phyloP scores from a whole-genome alignment of 2,329 filamentous ascomycete genomes.

The Alternaria consortialis region DNA sequence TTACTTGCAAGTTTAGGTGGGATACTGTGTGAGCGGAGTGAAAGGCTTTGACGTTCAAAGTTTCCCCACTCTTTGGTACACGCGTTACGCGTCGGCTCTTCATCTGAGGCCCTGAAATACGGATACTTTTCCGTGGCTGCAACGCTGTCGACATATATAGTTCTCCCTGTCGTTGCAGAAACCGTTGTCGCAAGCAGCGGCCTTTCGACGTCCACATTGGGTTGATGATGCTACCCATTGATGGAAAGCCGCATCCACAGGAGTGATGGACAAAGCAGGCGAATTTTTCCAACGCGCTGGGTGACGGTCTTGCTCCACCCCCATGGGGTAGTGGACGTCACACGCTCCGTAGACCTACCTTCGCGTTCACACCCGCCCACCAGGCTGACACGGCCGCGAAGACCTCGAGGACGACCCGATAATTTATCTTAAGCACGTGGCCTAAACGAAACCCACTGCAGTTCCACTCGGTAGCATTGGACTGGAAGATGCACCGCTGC shows the following conservation, averaged over 20 bases:
- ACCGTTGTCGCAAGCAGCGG: not conserved
- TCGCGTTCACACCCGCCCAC: not conserved
- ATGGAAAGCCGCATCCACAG: not conserved
- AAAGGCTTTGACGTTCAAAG: not conserved
- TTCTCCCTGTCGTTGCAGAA: not conserved
- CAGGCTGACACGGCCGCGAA: slow-evolving; percentile 7
- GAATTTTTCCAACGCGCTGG: slow-evolving; percentile 17
- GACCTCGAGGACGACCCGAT: slow-evolving; percentile 8
- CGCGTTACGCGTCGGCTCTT: not conserved
- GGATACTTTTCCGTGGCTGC: slow-evolving; percentile 9
- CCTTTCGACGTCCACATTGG: not conserved
- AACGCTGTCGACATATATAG: not conserved
- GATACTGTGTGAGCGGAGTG: not conserved
- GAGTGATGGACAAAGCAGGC: slow-evolving; percentile 12
- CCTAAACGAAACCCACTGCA: not conserved
- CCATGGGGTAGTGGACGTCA: slow-evolving; percentile 24
- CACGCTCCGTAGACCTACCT: not conserved
- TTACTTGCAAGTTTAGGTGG: no score
- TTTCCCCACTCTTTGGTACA: not conserved
- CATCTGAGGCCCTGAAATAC: not conserved
- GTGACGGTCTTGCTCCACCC: slow-evolving; percentile 19
- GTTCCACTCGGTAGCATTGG: not conserved
- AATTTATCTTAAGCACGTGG: slow-evolving; percentile 13
- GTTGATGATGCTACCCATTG: not conserved
- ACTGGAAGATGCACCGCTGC: slow-evolving; percentile 8